These are phyloP conservation scores for Herpetomonas muscarum DNA, from an alignment of 208 protist species.

Conservation along the genomic window DNA sequence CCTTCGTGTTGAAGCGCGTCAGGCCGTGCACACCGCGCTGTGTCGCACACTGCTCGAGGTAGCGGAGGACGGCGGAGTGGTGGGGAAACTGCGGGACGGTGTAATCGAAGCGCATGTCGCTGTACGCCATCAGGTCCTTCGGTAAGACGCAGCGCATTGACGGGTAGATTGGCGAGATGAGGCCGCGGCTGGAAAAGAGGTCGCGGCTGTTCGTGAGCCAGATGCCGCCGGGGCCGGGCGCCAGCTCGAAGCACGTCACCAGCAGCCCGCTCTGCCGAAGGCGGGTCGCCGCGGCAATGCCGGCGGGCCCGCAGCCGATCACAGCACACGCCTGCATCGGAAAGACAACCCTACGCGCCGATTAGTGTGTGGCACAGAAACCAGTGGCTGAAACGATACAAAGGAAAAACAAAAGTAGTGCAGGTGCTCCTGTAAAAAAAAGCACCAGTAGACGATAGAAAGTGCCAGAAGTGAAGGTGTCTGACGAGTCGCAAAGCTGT, in stretches of 20 bases:
- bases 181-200: slow-evolving; percentile 59
- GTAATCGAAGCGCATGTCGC: slow-evolving; percentile 80
- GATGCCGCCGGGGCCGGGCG: slow-evolving; percentile 60
- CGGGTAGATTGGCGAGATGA: slow-evolving; percentile 74
- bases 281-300: slow-evolving; percentile 63
- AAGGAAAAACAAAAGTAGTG: background rate
- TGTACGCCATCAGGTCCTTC: slow-evolving; percentile 86
- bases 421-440: too few species aligned
- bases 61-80: slow-evolving; percentile 73
- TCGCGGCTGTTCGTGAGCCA: slow-evolving; percentile 68
- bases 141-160: slow-evolving; percentile 80
- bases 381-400: background rate
- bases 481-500: too few species aligned
- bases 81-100: slow-evolving; percentile 82
- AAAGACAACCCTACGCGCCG: too few species aligned
- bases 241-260: slow-evolving; percentile 85
- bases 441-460: too few species aligned
- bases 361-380: background rate
- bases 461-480: too few species aligned
- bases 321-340: slow-evolving; percentile 82
- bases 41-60: slow-evolving; percentile 67
- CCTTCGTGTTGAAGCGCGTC: slow-evolving; percentile 87
- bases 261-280: slow-evolving; percentile 74
- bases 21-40: slow-evolving; percentile 59
- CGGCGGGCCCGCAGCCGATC: slow-evolving; percentile 84